Evolutionary conservation across 371 early-diverging fungal genomes (phyloP).

Genomic region (Mortierella sp.): DNA sequence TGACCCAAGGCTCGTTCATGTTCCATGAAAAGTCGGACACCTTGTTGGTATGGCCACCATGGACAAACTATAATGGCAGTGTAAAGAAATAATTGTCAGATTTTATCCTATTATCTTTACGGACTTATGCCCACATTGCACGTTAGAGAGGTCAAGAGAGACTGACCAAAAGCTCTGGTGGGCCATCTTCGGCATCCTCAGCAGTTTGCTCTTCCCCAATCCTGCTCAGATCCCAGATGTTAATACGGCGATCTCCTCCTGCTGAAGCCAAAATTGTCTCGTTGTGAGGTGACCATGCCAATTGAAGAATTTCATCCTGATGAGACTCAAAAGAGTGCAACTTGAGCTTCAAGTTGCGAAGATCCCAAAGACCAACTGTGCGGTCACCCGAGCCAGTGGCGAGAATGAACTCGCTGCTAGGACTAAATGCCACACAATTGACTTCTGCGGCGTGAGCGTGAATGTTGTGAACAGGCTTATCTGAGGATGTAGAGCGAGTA

Average conservation of each 20-base stretch:
- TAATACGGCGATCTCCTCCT: constrained; percentile 92
- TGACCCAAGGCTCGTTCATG: constrained; percentile 94
- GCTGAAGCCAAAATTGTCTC: constrained; percentile 94
- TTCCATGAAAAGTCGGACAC: constrained; percentile 99
- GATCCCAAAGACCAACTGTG: constrained; percentile 97
- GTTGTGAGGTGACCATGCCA: constrained; percentile 96
- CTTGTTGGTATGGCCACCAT: constrained; percentile 98
- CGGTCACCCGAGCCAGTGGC: constrained; percentile 97
- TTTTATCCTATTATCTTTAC: background rate
- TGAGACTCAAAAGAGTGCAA: constrained; percentile 93
- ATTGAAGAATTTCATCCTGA: constrained; percentile 92
- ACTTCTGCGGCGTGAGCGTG: constrained; percentile 93
- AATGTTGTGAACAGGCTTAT: constrained; percentile 76
- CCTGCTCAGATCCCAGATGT: constrained; percentile 96
- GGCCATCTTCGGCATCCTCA: constrained; percentile 98
- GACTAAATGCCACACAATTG: constrained; percentile 95
- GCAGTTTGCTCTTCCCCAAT: constrained; percentile 96
- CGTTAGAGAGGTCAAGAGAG: background rate
- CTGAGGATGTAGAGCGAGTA: constrained; percentile 62
- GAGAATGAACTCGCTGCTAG: constrained; percentile 86
- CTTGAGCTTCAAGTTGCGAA: constrained; percentile 86
- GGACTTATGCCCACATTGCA: background rate
- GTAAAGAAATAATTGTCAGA: background rate
- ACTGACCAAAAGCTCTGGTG: constrained; percentile 94
- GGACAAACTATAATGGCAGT: constrained; percentile 82